A percentile compares a stretch with the other conserved stretches of the same genome.
phyloP scores from a whole-genome alignment of 2,329 filamentous ascomycete species.

The Sporothrix curviconia region DNA sequence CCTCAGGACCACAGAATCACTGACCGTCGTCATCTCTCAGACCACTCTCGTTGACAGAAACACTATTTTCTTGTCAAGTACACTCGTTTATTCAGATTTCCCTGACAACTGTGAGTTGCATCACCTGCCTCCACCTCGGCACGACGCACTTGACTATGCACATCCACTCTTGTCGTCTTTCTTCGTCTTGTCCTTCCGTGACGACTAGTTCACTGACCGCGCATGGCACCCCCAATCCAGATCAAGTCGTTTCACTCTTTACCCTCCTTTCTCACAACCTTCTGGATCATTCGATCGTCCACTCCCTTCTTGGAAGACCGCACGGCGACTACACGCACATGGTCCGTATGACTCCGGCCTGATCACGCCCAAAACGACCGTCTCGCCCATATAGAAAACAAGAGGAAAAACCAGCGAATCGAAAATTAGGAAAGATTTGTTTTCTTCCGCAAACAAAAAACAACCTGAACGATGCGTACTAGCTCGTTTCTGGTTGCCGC shows the following conservation, averaged over 20 bases:
- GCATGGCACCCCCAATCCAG: slow-evolving; percentile 3
- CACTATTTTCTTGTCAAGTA: slow-evolving; percentile 45
- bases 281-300: slow-evolving; percentile 12
- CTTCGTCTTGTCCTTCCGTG: background rate
- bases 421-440: background rate
- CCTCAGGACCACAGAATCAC: slow-evolving; percentile 16
- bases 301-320: slow-evolving; percentile 13
- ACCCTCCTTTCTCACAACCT: slow-evolving; percentile 6
- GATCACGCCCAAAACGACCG: slow-evolving; percentile 1
- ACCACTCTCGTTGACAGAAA: slow-evolving; percentile 44
- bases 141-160: background rate
- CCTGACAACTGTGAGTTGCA: slow-evolving; percentile 41
- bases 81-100: slow-evolving; percentile 45
- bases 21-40: slow-evolving; percentile 21
- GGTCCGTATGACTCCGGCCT: slow-evolving; percentile 7
- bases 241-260: slow-evolving; percentile 1
- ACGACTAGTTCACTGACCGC: background rate
- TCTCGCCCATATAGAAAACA: background rate
- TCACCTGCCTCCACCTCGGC: background rate
- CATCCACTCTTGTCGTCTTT: background rate
- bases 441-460: background rate
- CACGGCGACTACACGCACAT: background rate
- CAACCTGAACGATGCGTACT: slow-evolving; percentile 38
- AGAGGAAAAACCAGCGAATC: background rate
- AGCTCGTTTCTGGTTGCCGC: slow-evolving; percentile 43